These are phyloP conservation scores for Metarhizium album DNA, from an alignment of 2,329 filamentous ascomycete genomes.

Conservation along the genomic window DNA sequence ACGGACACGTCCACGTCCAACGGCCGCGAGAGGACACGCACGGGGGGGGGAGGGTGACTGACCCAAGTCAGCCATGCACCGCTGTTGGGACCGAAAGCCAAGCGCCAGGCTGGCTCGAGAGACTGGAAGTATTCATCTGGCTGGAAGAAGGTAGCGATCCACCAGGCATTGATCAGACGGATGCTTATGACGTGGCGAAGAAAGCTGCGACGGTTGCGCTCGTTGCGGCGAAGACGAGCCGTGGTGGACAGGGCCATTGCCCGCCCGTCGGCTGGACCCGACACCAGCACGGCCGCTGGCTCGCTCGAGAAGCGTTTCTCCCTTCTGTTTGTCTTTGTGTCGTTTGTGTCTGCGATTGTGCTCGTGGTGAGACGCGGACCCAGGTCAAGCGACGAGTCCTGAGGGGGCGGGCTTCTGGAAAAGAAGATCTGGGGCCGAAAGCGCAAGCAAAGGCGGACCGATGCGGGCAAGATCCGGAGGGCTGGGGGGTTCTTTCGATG, in stretches of 20 bases:
- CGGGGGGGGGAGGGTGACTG: too few relatives aligned
- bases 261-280: too few relatives aligned
- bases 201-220: conserved; percentile 15
- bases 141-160: conserved; percentile 84
- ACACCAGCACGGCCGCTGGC: neutral
- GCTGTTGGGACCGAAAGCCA: conserved; percentile 66
- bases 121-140: conserved; percentile 97
- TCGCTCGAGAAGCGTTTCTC: neutral
- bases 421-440: neutral
- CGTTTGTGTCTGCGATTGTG: neutral
- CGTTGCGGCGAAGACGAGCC: conserved; percentile 9
- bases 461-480: neutral
- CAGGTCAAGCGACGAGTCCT: neutral
- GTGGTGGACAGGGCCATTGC: conserved; percentile 12
- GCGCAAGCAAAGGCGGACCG: too few relatives aligned
- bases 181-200: conserved; percentile 45
- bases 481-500: too few relatives aligned
- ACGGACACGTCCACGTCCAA: neutral
- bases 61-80: conserved; percentile 97
- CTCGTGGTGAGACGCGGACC: neutral
- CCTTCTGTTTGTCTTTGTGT: too few relatives aligned
- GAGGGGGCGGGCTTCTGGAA: neutral
- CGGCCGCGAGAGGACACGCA: too few relatives aligned
- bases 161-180: conserved; percentile 70
- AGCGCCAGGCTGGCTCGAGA: conserved; percentile 84